Evolutionary conservation across 2,329 filamentous ascomycete genomes (phyloP).

Genomic region (Epichloe glyceriae): DNA sequence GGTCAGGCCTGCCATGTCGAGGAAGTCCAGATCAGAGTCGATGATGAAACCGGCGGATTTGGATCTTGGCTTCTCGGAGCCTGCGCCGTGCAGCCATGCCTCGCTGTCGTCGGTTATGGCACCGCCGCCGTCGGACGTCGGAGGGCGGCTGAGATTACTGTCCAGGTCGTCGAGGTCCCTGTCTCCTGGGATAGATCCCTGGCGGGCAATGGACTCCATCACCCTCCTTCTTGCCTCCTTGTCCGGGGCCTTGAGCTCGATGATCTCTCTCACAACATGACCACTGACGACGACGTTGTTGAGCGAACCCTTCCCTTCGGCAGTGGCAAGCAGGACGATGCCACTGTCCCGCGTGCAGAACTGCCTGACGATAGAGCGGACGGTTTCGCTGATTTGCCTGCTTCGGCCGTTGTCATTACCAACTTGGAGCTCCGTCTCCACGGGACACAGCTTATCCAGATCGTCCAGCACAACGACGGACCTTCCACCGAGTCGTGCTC

Average conservation of each 20-base stretch:
- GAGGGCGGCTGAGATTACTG: constrained; percentile 38
- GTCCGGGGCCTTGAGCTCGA: constrained; percentile 78
- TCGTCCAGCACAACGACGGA: constrained; percentile 84
- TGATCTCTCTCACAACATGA: constrained; percentile 83
- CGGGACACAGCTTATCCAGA: constrained; percentile 81
- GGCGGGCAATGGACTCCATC: constrained; percentile 62
- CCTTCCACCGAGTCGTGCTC: constrained; percentile 70
- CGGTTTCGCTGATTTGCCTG: constrained; percentile 78
- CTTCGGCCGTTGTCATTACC: constrained; percentile 89
- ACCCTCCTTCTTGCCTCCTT: constrained; percentile 80
- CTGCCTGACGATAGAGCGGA: constrained; percentile 71
- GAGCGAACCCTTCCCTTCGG: constrained; percentile 82
- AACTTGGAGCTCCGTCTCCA: constrained; percentile 87
- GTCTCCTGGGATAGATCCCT: constrained; percentile 30
- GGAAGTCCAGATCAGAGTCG: constrained; percentile 68
- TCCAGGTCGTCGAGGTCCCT: constrained; percentile 24
- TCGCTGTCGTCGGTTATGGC: constrained; percentile 34
- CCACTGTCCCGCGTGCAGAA: constrained; percentile 69
- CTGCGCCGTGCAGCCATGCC: constrained; percentile 66
- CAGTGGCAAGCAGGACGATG: constrained; percentile 79
- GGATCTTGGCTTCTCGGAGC: constrained; percentile 26
- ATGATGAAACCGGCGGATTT: constrained; percentile 54
- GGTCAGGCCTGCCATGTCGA: constrained; percentile 85
- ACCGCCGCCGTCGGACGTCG: constrained; percentile 37
- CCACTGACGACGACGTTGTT: constrained; percentile 85